Base-by-base conservation (phyloP, 2,329 filamentous ascomycete genomes). In the Alternaria sp. region DNA sequence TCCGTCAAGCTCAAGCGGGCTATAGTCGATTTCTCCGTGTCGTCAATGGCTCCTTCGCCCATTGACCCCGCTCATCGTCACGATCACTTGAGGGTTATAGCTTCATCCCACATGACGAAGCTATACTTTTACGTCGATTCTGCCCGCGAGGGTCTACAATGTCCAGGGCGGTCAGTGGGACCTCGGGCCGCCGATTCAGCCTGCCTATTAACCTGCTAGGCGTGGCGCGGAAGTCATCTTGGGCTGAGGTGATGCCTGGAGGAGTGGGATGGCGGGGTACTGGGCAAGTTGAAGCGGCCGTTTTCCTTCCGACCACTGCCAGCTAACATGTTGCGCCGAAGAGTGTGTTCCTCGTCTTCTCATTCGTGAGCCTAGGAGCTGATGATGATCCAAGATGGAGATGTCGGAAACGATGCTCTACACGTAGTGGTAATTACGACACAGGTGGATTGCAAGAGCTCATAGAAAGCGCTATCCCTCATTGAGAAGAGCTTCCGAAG, bases 181-280 rank as follows among this genome's bases (percentile, higher is more conserved):
- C 57, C 30, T 54, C 76, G 76, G 76, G 66, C 76, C 76, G 76
- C 69, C 69, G 68, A 71, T 73, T 75, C 75, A 71, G 70, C 66
- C 70, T 77, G 68, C 70, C 68, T 54, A 68, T 74, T 68, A 67
- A 61, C 66, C 70, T 59, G 53, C 60, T 59, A 48, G 59, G 58
- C 52, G 60, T 62, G 61, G 56, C 59, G 44, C 49, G 48, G 49
- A 46, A 55, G 49, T 27, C 46, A 44, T 60, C 43, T 49, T 62
- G 51, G 60, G 60, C 54, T 49, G 55, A 32, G 53, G 54, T 57
- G 57, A 59, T 49, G 52, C 48, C 63, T 16, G 30, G 32, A 41
- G 32, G 54, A 54, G 63, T 62, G 59, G 55, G 40, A 59, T 64
- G 61, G 64, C 51, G 68, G 64, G 68, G 63, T 54, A 65, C 36